phyloP scores from a whole-genome alignment of 441 rosid genomes.

The Raphanus hybrid region DNA sequence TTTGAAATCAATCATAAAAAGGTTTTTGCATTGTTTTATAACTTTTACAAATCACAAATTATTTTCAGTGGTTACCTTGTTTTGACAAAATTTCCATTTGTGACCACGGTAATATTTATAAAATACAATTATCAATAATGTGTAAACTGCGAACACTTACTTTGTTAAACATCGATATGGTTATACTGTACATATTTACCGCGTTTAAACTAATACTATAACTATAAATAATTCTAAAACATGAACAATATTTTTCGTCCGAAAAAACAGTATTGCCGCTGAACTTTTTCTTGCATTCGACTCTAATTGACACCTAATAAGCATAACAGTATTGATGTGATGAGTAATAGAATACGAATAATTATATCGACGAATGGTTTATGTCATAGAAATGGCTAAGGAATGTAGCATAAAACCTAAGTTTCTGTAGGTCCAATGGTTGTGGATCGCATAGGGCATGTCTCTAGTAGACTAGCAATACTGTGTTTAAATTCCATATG shows the following conservation, averaged over 20 bases:
- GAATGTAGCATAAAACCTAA: slow-evolving; percentile 39
- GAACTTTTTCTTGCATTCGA: neutral
- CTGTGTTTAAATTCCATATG: slow-evolving; percentile 44
- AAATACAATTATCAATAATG: neutral
- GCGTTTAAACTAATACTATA: neutral
- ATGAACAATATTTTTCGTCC: neutral
- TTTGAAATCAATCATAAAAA: neutral
- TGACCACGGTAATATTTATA: too few relatives aligned
- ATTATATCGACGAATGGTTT: slow-evolving; percentile 27
- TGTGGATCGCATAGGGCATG: slow-evolving; percentile 29
- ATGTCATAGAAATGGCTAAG: slow-evolving; percentile 35
- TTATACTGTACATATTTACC: neutral
- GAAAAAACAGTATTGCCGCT: neutral
- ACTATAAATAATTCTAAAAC: neutral
- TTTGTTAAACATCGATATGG: neutral
- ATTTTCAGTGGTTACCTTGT: too few relatives aligned
- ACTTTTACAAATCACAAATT: neutral
- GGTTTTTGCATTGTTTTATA: neutral
- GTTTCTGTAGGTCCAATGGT: slow-evolving; percentile 28
- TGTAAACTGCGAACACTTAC: neutral
- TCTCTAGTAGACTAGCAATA: slow-evolving; percentile 31
- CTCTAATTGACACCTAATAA: slow-evolving; percentile 13
- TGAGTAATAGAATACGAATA: slow-evolving; percentile 30
- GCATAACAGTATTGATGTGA: slow-evolving; percentile 4
- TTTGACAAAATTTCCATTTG: too few relatives aligned